phyloP scores from a whole-genome alignment of 805 yeast genomes.

The Ascoidea tarda region DNA sequence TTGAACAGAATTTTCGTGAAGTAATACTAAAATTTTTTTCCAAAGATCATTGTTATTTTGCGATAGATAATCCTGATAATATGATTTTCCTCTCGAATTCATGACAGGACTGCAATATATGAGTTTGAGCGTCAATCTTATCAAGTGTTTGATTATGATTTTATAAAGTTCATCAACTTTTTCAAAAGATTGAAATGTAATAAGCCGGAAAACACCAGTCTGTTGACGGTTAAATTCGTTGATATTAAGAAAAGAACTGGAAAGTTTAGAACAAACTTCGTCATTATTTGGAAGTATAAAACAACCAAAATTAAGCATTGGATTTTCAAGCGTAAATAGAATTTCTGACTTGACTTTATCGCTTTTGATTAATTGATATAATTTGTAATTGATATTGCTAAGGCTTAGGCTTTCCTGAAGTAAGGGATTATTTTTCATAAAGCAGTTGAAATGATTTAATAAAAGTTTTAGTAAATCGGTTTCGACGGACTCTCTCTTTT shows the following conservation, averaged over 20 bases:
- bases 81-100: neutral
- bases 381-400: neutral
- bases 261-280: constrained; percentile 30
- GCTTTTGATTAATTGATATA: neutral
- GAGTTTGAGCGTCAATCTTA: constrained; percentile 26
- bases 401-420: neutral
- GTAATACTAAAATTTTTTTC: constrained; percentile 5
- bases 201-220: constrained; percentile 79
- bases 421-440: too few relatives aligned
- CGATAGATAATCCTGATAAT: constrained; percentile 1
- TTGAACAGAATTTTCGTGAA: constrained; percentile 3
- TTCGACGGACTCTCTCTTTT: neutral
- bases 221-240: constrained; percentile 36
- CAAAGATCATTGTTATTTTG: constrained; percentile 8
- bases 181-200: constrained; percentile 83
- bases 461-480: neutral
- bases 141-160: constrained; percentile 57
- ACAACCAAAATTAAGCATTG: constrained; percentile 73
- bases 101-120: constrained; percentile 1
- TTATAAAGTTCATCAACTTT: constrained; percentile 65
- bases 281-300: constrained; percentile 54
- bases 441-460: neutral
- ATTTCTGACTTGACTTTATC: constrained; percentile 33
- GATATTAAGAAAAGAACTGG: too few relatives aligned
- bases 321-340: constrained; percentile 43